Evolutionary conservation across 75 land plant genomes (phyloP).

Genomic region (Picea sitchensis): DNA sequence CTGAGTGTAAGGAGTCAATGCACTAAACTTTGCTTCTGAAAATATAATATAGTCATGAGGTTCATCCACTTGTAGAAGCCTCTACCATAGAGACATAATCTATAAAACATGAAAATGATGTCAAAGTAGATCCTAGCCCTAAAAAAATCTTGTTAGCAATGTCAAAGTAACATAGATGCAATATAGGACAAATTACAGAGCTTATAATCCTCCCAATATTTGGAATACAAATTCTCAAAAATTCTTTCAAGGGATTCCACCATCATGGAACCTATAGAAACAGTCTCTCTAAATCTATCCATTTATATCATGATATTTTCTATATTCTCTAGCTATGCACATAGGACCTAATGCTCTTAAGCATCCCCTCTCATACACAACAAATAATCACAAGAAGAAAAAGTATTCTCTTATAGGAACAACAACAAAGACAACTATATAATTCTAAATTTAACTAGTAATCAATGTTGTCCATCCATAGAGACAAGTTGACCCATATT

Average conservation of each 20-base stretch:
- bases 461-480: too few species aligned
- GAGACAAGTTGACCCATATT: too few species aligned
- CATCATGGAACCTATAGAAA: slow-evolving; percentile 19
- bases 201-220: slow-evolving; percentile 38
- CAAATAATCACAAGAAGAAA: too few species aligned
- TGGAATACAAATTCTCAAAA: slow-evolving; percentile 18
- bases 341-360: too few species aligned
- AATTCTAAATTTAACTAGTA: too few species aligned
- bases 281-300: slow-evolving; percentile 14
- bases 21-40: background rate
- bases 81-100: slow-evolving; percentile 24
- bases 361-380: too few species aligned
- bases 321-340: slow-evolving; percentile 19
- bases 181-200: slow-evolving; percentile 23
- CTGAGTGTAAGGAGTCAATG: slow-evolving; percentile 30
- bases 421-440: too few species aligned
- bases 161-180: slow-evolving; percentile 31
- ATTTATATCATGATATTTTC: slow-evolving; percentile 21
- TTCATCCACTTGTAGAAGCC: slow-evolving; percentile 28
- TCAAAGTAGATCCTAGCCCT: slow-evolving; percentile 34
- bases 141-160: slow-evolving; percentile 15
- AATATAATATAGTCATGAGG: slow-evolving; percentile 18
- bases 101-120: slow-evolving; percentile 30
- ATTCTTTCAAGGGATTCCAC: slow-evolving; percentile 18
- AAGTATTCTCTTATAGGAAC: too few species aligned